Conservation (phyloP, 352 stramenopile species). For the Globisporangium carolinianum region DNA sequence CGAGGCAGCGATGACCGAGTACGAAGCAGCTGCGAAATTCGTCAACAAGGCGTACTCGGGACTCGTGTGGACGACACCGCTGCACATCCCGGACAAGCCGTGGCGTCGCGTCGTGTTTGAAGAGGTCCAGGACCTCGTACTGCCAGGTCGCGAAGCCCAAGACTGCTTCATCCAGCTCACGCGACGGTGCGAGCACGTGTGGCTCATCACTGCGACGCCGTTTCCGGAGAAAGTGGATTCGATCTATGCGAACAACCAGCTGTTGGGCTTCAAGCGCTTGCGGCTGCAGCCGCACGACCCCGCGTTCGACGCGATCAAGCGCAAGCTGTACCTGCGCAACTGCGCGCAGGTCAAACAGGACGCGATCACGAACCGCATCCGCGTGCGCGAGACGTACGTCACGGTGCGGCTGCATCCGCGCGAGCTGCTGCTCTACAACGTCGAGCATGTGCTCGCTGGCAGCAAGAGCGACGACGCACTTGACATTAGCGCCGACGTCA, state of each 20-base stretch:
- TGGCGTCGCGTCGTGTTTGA: constrained; percentile 84
- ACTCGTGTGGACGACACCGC: constrained; percentile 49
- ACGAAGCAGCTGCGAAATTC: constrained; percentile 70
- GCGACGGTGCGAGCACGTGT: constrained; percentile 65
- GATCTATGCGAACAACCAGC: constrained; percentile 87
- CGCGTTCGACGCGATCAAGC: constrained; percentile 85
- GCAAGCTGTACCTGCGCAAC: constrained; percentile 82
- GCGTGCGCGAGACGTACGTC: constrained; percentile 67
- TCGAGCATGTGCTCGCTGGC: constrained; percentile 47
- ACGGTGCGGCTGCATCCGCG: constrained; percentile 60
- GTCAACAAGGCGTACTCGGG: constrained; percentile 79
- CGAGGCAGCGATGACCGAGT: constrained; percentile 36
- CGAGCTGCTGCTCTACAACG: constrained; percentile 64
- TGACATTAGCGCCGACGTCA: constrained; percentile 35
- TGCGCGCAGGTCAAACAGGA: constrained; percentile 77
- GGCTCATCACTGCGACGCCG: constrained; percentile 81
- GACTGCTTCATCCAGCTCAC: constrained; percentile 86
- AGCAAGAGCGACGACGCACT: constrained; percentile 32
- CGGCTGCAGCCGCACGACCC: constrained; percentile 54
- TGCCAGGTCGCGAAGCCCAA: constrained; percentile 57
- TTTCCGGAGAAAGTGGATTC: constrained; percentile 73
- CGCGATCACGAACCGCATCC: constrained; percentile 74
- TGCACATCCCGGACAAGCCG: constrained; percentile 60
- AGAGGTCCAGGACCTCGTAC: constrained; percentile 82
- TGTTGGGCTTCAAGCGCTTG: constrained; percentile 77